Evolutionary conservation across 805 yeast species (phyloP), one percentile per base, ranked within the genome.

Genomic region (Komagataella kurtzmanii): DNA sequence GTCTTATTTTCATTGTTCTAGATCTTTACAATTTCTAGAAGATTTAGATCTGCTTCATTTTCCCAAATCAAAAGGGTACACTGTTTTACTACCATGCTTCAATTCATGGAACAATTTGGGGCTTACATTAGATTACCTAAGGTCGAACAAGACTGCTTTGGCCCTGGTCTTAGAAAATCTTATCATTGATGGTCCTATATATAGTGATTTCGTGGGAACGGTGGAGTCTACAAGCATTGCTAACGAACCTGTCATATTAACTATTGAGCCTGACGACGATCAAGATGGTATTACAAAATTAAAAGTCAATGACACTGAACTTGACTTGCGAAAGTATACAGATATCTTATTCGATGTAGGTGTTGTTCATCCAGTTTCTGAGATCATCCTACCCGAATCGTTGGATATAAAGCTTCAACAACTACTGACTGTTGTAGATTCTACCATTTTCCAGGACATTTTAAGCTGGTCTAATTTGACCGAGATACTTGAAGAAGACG

Each of bases 331-430:
- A 0, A 57, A 72, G 50, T 73, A 77, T 53, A 65, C 78, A 1
- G 97, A 90, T 61, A 75, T 87, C 6, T 61, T 90, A 12, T 90
- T 86, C 62, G 80, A 78, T 55, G 84, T 85, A 62, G 98, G 98
- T 1, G 96, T 90, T 0, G 78, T 85, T 1, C 96, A 88, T 61
- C 80, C 90, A 1, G 68, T 85, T 10, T 68, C 74, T 44, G 64
- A 73, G 4, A 69, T 86, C 1, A 56, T 77, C 3, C 66, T 86
- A 14, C 96, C 97, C 0, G 62, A 67, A 0, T 64, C 68, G 21
- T 63, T 90, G 30, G 62, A 71, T 6, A 75, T 90, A 2, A 59
- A 81, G 0, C 63, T 83, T 8, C 48, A 54, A 3, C 83, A 88
- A 51, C 70, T 90, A 50, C 66, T 88, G 7, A 60, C 60, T 3